A percentile compares a stretch with the other conserved stretches of the same genome.
These are phyloP conservation scores for Auriscalpium vulgare DNA, from an alignment of 768 basidiomycete genomes.

Conservation along the genomic window DNA sequence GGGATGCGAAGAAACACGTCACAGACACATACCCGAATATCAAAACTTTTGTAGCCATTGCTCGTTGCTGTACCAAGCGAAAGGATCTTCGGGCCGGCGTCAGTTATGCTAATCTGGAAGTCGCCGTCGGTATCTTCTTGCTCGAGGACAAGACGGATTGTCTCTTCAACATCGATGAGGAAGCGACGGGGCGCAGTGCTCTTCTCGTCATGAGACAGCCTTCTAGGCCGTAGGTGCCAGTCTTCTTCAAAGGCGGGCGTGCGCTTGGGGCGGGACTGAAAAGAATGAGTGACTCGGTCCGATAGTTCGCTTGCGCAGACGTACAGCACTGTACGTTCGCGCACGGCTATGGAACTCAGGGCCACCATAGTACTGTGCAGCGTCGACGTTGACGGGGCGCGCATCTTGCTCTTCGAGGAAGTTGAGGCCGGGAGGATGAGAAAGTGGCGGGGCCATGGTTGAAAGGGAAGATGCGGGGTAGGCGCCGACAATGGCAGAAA, in stretches of 20 bases:
- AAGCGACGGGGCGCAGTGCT: conserved; percentile 78
- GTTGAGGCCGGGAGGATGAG: conserved; percentile 54
- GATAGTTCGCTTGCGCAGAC: conserved; percentile 15
- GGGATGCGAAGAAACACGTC: neutral
- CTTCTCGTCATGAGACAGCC: conserved; percentile 92
- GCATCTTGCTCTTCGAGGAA: conserved; percentile 55
- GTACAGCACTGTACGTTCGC: conserved; percentile 82
- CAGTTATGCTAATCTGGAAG: conserved; percentile 93
- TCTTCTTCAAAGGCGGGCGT: conserved; percentile 72
- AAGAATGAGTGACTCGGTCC: conserved; percentile 10
- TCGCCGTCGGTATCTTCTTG: conserved; percentile 98
- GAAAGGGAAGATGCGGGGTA: conserved; percentile 1
- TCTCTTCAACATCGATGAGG: conserved; percentile 96
- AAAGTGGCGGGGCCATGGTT: conserved; percentile 56
- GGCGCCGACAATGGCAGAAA: neutral
- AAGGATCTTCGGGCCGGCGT: conserved; percentile 95
- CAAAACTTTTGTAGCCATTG: conserved; percentile 97
- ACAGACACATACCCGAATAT: conserved; percentile 66
- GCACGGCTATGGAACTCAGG: conserved; percentile 73
- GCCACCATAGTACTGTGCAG: conserved; percentile 77
- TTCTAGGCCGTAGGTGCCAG: conserved; percentile 60
- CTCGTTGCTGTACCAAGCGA: conserved; percentile 93
- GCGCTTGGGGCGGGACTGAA: conserved; percentile 41
- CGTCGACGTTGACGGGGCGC: conserved; percentile 51
- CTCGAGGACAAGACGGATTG: conserved; percentile 90